These are phyloP conservation scores for Evansstolkia leycettana DNA, from an alignment of 495 filamentous ascomycete species.

Conservation along the genomic window DNA sequence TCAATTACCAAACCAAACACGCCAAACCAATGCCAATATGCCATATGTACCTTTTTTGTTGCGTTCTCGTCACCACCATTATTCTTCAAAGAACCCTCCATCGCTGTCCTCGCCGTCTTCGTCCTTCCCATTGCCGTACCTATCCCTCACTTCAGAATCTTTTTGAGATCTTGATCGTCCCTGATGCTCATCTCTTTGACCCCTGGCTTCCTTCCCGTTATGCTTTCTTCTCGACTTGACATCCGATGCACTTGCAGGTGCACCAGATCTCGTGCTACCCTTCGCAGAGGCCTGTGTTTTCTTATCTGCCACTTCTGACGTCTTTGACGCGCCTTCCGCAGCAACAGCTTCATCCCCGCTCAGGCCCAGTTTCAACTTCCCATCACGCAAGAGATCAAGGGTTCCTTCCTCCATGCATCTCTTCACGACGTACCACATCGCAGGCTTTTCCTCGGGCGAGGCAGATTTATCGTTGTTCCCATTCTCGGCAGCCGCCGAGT, in stretches of 20 bases:
- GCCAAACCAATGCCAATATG: no score
- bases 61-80: not conserved
- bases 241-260: not conserved
- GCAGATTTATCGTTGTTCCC: not conserved
- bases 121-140: conserved; percentile 6
- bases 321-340: no score
- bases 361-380: conserved; percentile 25
- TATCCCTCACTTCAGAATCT: no score
- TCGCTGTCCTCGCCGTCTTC: conserved; percentile 37
- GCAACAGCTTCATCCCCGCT: conserved; percentile 8
- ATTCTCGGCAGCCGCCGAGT: not conserved
- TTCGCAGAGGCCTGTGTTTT: not conserved
- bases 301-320: conserved; percentile 2
- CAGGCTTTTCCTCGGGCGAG: conserved; percentile 29
- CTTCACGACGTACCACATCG: conserved; percentile 60
- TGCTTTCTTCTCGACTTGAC: not conserved
- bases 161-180: no score
- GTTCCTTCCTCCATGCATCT: conserved; percentile 55
- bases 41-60: not conserved
- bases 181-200: no score
- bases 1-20: no score
- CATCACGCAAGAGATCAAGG: conserved; percentile 41
- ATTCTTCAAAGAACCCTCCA: conserved; percentile 35
- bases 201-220: no score
- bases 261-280: no score